phyloP scores from a whole-genome alignment of 495 filamentous ascomycete species.

The Usnea hakonensis region DNA sequence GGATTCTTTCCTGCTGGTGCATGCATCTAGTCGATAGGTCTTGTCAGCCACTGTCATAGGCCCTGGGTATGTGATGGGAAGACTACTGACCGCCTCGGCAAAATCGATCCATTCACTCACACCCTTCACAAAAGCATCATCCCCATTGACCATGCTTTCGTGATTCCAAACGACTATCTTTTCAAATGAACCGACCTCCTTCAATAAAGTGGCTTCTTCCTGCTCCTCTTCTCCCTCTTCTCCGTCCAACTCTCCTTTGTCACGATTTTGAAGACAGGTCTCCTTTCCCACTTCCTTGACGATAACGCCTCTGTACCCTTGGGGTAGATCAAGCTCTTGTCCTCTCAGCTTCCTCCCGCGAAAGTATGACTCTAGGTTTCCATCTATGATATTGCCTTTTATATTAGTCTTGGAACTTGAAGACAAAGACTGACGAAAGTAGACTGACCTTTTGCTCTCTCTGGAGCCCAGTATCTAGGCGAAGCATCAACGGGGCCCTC shows the following conservation, averaged over 20 bases:
- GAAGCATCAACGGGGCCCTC: slow-evolving; percentile 61
- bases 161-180: slow-evolving; percentile 80
- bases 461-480: slow-evolving; percentile 65
- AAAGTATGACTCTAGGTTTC: slow-evolving; percentile 58
- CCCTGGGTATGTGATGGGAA: background rate
- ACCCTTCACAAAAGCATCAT: slow-evolving; percentile 60
- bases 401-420: background rate
- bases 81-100: slow-evolving; percentile 48
- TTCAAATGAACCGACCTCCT: slow-evolving; percentile 63
- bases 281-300: slow-evolving; percentile 34
- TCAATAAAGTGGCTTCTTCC: slow-evolving; percentile 50
- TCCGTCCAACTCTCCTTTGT: slow-evolving; percentile 23
- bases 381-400: slow-evolving; percentile 25
- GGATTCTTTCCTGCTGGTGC: background rate
- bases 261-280: slow-evolving; percentile 23
- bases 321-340: slow-evolving; percentile 56
- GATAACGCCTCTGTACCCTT: slow-evolving; percentile 63
- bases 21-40: slow-evolving; percentile 6
- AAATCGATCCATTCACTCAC: slow-evolving; percentile 81
- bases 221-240: slow-evolving; percentile 43
- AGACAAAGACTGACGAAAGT: background rate
- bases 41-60: background rate
- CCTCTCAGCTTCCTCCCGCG: slow-evolving; percentile 77
- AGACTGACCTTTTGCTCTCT: slow-evolving; percentile 37
- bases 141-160: slow-evolving; percentile 57